A percentile compares a stretch with the other conserved stretches of the same genome.
phyloP scores from a whole-genome alignment of 768 basidiomycete species.

The Macrolepiota albuminosa region DNA sequence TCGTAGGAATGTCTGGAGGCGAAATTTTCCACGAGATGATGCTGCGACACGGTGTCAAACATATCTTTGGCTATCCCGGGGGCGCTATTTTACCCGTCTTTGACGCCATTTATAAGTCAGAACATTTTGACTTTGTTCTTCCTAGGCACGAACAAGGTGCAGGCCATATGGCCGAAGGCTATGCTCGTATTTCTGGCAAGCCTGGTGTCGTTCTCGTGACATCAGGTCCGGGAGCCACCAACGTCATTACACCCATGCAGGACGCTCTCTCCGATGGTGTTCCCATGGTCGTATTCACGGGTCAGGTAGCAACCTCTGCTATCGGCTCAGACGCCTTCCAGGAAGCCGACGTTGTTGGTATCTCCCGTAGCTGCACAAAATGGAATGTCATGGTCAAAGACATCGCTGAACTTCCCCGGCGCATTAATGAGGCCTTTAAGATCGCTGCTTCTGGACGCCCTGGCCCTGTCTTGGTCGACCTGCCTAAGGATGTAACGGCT shows the following conservation, averaged over 20 bases:
- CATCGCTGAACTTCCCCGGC: constrained; percentile 86
- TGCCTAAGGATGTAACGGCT: constrained; percentile 99
- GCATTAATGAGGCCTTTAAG: constrained; percentile 99
- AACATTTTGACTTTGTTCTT: constrained; percentile 91
- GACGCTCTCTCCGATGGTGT: constrained; percentile 94
- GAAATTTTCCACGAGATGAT: constrained; percentile 99
- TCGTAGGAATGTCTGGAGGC: constrained; percentile 92
- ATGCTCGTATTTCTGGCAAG: constrained; percentile 94
- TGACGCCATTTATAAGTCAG: constrained; percentile 96
- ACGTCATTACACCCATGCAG: constrained; percentile 97
- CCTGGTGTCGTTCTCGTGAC: constrained; percentile 98
- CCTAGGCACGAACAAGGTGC: constrained; percentile 98
- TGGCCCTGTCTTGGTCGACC: constrained; percentile 95
- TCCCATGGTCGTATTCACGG: constrained; percentile 91
- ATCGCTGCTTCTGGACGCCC: constrained; percentile 97
- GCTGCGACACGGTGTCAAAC: constrained; percentile 93
- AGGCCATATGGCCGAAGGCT: constrained; percentile 99
- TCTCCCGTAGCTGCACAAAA: constrained; percentile 95
- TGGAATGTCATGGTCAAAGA: constrained; percentile 99
- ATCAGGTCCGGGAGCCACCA: constrained; percentile 96
- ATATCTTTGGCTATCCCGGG: constrained; percentile 96
- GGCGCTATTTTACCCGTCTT: constrained; percentile 99
- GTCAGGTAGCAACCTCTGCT: constrained; percentile 98
- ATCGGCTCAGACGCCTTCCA: constrained; percentile 99
- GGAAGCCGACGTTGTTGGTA: constrained; percentile 95